Base-by-base conservation (phyloP, 1,284 basidiomycete genomes). In the Ceratobasidium sp. region DNA sequence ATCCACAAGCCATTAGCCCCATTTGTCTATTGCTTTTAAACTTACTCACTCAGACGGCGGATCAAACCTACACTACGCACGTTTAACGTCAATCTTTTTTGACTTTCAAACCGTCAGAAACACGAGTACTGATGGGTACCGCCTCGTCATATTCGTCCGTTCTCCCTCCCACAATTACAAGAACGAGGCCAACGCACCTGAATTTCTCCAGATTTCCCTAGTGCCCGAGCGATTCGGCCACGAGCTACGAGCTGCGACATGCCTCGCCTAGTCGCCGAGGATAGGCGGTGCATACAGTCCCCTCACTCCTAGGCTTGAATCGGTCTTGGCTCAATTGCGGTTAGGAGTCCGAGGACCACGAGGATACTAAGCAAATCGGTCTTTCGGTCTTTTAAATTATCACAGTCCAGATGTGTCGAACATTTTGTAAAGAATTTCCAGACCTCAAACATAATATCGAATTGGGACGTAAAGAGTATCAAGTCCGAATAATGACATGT, bases 91-190 rank as follows among this genome's bases (percentile, higher is more conserved):
- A 50, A 18, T 16, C 23, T 18, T n/a, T n/a, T n/a, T n/a, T n/a
- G n/a, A n/a, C n/a, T n/a, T n/a, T n/a, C 21, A 58, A 14, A 58
- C n/a, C 57, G 57, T 39, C 57, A 39, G 30, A 58, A 58, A 58
- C 57, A 58, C 57, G 57, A 58, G 57, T 39, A 32, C 16, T 9
- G 10, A 21, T 53, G n/a, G n/a, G n/a, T 23, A 58, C 57, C 32
- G 57, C 57, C 57, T 58, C 53, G 14, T 21, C 53, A 3, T 21
- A 16, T 21, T 21, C 34, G 3, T n/a, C 28, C 53, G 1, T 30
- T 9, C 26, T 10, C 34, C 57, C 14, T 41, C 57, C 12, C 4
- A 39, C 9, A 58, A n/a, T n/a, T 3, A 34, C 5, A 57, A 32
- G 30, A 57, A 57, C 28, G 53, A 57, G 53, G 53, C 53, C 2